Evolutionary conservation across 805 yeast species (phyloP), one percentile per base, ranked within the genome.

Genomic region (Kazachstania martiniae): DNA sequence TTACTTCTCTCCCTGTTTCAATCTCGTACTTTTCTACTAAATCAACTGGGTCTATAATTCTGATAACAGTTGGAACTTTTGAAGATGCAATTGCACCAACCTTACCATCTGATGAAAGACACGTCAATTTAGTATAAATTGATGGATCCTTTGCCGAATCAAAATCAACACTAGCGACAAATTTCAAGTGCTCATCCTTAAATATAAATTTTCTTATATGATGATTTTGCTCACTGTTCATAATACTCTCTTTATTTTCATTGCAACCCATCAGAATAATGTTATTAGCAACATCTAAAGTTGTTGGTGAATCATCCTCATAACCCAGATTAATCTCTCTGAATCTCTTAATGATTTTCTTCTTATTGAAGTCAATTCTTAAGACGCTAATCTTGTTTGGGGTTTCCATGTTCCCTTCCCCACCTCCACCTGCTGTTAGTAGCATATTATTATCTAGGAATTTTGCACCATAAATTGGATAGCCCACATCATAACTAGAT

Each of bases 341-440:
- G 45, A 66, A 74, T 40, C 74, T 64, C 44, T 73, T 78, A 34
- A 79, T 56, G 9, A 53, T 63, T 53, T 52, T 55, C 23, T 49
- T 48, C 35, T 66, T 65, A 21, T 63, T 63, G 33, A 78, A 73
- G 45, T 73, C 69, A 28, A 81, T 63, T 29, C 70, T 58, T 26
- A 80, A 53, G 2, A 79, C 78, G 4, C 86, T 74, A 40, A 89
- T 61, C 52, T 81, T 84, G 57, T 89, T 89, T 25, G 87, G 81
- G 34, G 85, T 75, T 19, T 94, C 95, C 47, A 84, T 79, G 48
- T 76, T 77, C 8, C 94, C 94, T 6, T 84, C 94, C 17, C 96
- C 97, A 19, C 96, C 96, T 28, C 98, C 98, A 26, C 98, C 98
- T 3, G 85, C 75, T 18, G 79, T 79, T 30, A 86, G 55, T 18